These are phyloP conservation scores for Lippia alba DNA, from an alignment of 305 asterid species.

Conservation along the genomic window DNA sequence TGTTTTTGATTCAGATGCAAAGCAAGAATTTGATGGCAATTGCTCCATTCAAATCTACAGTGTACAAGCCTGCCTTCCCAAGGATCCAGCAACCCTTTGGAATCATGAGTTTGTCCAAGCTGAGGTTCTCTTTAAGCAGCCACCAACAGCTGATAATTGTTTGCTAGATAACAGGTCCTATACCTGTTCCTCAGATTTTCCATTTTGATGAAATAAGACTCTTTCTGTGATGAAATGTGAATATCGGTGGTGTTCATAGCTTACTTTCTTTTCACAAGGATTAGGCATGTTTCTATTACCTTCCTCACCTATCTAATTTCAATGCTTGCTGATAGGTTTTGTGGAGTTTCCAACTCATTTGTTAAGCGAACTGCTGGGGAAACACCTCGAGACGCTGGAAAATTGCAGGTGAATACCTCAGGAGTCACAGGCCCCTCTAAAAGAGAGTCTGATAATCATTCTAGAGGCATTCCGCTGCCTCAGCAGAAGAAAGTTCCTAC, in stretches of 20 bases:
- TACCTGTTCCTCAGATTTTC: constrained; percentile 24
- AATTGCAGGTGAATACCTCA: constrained; percentile 49
- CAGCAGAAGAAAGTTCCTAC: constrained; percentile 50
- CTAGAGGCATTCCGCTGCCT: constrained; percentile 43
- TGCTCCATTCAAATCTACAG: constrained; percentile 88
- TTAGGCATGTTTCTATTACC: neutral
- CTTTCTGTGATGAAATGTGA: constrained; percentile 16
- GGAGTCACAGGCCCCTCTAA: constrained; percentile 51
- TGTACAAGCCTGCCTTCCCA: constrained; percentile 87
- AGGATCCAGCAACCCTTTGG: constrained; percentile 94
- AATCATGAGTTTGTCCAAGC: constrained; percentile 91
- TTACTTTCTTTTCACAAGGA: constrained; percentile 24
- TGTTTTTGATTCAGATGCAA: constrained; percentile 59
- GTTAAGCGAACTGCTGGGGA: constrained; percentile 63
- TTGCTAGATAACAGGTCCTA: constrained; percentile 78
- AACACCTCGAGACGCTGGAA: constrained; percentile 43
- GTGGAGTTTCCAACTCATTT: constrained; percentile 79
- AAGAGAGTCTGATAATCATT: constrained; percentile 41
- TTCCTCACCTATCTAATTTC: constrained; percentile 18
- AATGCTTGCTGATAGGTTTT: constrained; percentile 54
- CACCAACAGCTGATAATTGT: constrained; percentile 66
- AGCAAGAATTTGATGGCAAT: constrained; percentile 67
- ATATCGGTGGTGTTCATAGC: constrained; percentile 7
- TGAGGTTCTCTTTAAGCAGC: constrained; percentile 78
- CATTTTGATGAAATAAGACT: constrained; percentile 1